Evolutionary conservation across 768 basidiomycete genomes (phyloP).

Genomic region (Xanthoconium purpureum): DNA sequence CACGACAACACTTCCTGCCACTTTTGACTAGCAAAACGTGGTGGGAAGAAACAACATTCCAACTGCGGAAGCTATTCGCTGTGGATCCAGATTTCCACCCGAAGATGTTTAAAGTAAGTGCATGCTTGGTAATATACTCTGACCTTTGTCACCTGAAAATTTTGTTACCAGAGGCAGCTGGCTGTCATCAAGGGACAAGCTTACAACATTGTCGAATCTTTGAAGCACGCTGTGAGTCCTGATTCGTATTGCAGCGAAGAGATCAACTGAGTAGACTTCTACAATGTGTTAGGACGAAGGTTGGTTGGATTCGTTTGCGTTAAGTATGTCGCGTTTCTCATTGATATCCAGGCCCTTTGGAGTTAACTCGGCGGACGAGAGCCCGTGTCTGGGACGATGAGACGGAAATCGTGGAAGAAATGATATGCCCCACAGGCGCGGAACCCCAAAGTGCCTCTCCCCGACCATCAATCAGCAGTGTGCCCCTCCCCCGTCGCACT

Average conservation of each 20-base stretch:
- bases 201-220: slow-evolving; percentile 84
- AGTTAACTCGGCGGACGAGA: slow-evolving; percentile 79
- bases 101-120: slow-evolving; percentile 78
- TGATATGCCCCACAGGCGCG: slow-evolving; percentile 28
- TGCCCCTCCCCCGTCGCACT: slow-evolving; percentile 51
- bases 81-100: slow-evolving; percentile 86
- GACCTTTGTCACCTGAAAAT: slow-evolving; percentile 4
- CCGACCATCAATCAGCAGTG: slow-evolving; percentile 56
- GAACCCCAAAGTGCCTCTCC: slow-evolving; percentile 48
- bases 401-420: slow-evolving; percentile 65
- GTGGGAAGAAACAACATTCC: slow-evolving; percentile 87
- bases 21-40: slow-evolving; percentile 78
- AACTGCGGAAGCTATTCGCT: slow-evolving; percentile 72
- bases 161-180: slow-evolving; percentile 62
- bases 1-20: slow-evolving; percentile 77
- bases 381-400: slow-evolving; percentile 86
- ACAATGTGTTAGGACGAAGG: slow-evolving; percentile 66
- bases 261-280: slow-evolving; percentile 3
- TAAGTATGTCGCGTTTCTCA: not conserved
- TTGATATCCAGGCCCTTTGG: slow-evolving; percentile 67
- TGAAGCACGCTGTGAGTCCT: slow-evolving; percentile 65
- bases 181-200: slow-evolving; percentile 94
- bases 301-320: slow-evolving; percentile 28
- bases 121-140: not conserved
- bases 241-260: not conserved